phyloP scores from a whole-genome alignment of 345 rosid genomes.

The Ceriops tagal region DNA sequence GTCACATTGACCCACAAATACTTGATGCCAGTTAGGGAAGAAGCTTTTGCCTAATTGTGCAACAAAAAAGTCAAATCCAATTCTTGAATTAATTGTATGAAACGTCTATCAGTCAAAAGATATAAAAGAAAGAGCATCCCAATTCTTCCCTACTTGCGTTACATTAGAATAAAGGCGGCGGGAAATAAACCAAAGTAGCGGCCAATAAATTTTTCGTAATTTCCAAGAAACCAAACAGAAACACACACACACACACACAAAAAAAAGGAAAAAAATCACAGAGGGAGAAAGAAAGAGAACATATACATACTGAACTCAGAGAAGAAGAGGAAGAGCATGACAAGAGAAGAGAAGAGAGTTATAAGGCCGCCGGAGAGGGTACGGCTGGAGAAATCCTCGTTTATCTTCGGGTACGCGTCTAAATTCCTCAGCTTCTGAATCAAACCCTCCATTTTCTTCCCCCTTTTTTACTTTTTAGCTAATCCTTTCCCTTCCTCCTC shows the following conservation, averaged over 20 bases:
- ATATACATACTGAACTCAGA: slow-evolving; percentile 61
- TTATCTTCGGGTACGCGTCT: slow-evolving; percentile 88
- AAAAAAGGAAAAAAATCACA: neutral
- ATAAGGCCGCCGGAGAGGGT: slow-evolving; percentile 83
- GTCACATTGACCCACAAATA: no score
- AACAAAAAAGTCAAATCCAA: no score
- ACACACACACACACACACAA: neutral
- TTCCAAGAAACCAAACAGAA: neutral
- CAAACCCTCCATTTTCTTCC: slow-evolving; percentile 32
- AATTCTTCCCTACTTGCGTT: no score
- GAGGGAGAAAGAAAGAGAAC: neutral
- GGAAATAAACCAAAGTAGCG: no score
- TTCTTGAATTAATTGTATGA: no score
- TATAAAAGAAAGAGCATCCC: no score
- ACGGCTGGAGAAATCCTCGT: slow-evolving; percentile 84
- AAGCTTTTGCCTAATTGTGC: no score
- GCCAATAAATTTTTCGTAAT: no score
- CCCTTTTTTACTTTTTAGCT: neutral
- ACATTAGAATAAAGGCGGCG: no score
- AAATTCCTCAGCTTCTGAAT: slow-evolving; percentile 54
- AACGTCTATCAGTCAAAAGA: no score
- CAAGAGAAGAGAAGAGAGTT: slow-evolving; percentile 60
- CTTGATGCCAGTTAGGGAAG: no score
- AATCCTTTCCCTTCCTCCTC: neutral
- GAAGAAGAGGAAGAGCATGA: slow-evolving; percentile 66